Evolutionary conservation across 1,284 basidiomycete species (phyloP).

Genomic region (Takashimella tepidaria): DNA sequence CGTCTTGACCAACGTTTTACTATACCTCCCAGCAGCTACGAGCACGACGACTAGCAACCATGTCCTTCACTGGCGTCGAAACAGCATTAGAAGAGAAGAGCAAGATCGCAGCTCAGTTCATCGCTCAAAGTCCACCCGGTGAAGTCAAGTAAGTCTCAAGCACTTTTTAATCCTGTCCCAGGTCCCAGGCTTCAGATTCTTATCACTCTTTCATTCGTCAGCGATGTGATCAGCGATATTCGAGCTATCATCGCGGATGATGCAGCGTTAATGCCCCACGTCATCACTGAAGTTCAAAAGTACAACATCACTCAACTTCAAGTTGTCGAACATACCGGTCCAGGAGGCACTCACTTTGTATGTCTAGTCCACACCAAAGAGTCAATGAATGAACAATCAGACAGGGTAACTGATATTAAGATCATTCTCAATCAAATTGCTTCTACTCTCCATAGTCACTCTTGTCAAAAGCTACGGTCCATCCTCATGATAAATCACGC

Average conservation of each 20-base stretch:
- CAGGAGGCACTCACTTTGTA: constrained; percentile 21
- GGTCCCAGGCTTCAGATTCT: constrained; percentile 10
- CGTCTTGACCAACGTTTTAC: neutral
- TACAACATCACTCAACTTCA: constrained; percentile 84
- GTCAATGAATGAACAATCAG: too few species aligned
- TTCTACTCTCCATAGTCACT: constrained; percentile 21
- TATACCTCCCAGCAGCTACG: constrained; percentile 4
- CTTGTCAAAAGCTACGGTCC: constrained; percentile 31
- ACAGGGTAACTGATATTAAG: too few species aligned
- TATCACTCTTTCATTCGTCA: neutral
- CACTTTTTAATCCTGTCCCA: neutral
- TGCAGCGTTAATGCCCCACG: constrained; percentile 66
- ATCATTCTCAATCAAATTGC: too few species aligned
- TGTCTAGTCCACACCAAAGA: constrained; percentile 1
- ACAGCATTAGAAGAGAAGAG: constrained; percentile 36
- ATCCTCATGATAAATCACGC: constrained; percentile 53
- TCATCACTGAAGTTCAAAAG: constrained; percentile 67
- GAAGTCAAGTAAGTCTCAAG: constrained; percentile 64
- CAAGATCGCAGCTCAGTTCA: constrained; percentile 61
- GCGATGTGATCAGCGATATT: constrained; percentile 57
- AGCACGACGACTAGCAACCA: constrained; percentile 9
- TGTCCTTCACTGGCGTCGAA: constrained; percentile 28
- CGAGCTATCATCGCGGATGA: constrained; percentile 82
- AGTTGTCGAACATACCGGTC: constrained; percentile 57
- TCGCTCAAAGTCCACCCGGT: constrained; percentile 85